Evolutionary conservation across 306 rosid species (phyloP).

Genomic region (Inga laurina): DNA sequence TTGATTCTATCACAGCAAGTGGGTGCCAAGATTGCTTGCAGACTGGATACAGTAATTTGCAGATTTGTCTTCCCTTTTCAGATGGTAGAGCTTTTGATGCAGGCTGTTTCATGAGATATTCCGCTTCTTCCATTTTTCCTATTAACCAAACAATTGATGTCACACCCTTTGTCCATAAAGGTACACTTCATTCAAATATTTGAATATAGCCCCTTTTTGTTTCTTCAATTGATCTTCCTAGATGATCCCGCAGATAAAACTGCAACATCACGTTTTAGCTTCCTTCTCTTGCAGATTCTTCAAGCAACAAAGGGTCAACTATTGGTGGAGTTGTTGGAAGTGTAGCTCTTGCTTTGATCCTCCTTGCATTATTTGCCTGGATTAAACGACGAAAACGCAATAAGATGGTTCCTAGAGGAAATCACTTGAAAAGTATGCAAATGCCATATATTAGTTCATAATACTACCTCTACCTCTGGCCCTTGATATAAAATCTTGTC

Average conservation of each 20-base stretch:
- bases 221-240: too few species aligned
- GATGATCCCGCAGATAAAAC: too few species aligned
- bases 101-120: conserved; percentile 3
- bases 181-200: neutral
- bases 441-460: too few species aligned
- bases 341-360: neutral
- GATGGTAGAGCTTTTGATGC: conserved; percentile 42
- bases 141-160: neutral
- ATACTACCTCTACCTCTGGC: too few species aligned
- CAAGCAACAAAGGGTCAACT: neutral
- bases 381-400: neutral
- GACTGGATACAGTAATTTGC: conserved; percentile 26
- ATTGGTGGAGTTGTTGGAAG: conserved; percentile 3
- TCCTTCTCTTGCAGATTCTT: neutral
- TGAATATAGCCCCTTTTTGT: too few species aligned
- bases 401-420: neutral
- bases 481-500: too few species aligned
- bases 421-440: neutral
- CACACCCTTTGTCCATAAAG: conserved; percentile 27
- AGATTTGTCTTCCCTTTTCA: conserved; percentile 34
- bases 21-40: conserved; percentile 46
- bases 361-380: neutral
- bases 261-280: too few species aligned
- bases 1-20: conserved; percentile 8
- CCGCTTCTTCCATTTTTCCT: neutral